A percentile compares a stretch with the other conserved stretches of the same genome.
These are phyloP conservation scores for Thielaviopsis cerberus DNA, from an alignment of 2,329 filamentous ascomycete genomes.

Conservation along the genomic window DNA sequence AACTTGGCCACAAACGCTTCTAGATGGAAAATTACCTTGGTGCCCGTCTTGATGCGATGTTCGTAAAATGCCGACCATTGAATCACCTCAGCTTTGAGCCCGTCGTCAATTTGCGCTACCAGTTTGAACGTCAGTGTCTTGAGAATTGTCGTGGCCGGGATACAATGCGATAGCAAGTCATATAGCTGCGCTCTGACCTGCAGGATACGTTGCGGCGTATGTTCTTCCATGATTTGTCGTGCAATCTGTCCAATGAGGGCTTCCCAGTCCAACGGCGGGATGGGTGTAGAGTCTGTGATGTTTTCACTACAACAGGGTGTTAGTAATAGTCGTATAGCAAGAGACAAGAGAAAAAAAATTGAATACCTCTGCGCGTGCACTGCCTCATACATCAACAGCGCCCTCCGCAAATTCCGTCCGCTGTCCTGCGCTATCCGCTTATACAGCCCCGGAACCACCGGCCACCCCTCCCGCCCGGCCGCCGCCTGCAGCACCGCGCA, in stretches of 20 bases:
- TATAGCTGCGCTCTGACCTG: slow-evolving; percentile 88
- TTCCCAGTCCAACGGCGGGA: slow-evolving; percentile 94
- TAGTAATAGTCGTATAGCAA: slow-evolving; percentile 7
- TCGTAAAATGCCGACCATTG: slow-evolving; percentile 97
- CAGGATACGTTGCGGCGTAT: slow-evolving; percentile 74
- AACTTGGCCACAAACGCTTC: slow-evolving; percentile 98
- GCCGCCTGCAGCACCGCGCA: slow-evolving; percentile 51
- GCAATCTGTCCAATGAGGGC: slow-evolving; percentile 75
- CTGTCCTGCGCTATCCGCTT: slow-evolving; percentile 76
- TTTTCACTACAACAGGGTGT: slow-evolving; percentile 46
- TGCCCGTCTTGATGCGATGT: slow-evolving; percentile 78
- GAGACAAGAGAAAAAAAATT: neutral
- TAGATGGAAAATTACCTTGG: slow-evolving; percentile 92
- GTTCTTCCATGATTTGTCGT: slow-evolving; percentile 82
- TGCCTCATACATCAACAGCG: slow-evolving; percentile 89
- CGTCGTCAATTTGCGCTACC: slow-evolving; percentile 70
- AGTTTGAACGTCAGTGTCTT: slow-evolving; percentile 92
- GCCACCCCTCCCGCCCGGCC: slow-evolving; percentile 68
- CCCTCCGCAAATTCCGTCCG: slow-evolving; percentile 73
- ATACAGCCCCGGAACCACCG: slow-evolving; percentile 56
- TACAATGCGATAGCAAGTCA: slow-evolving; percentile 90
- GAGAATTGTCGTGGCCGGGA: slow-evolving; percentile 81
- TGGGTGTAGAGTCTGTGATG: slow-evolving; percentile 68
- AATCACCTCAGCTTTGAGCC: slow-evolving; percentile 76
- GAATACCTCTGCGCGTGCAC: slow-evolving; percentile 90